These are phyloP conservation scores for Primulina eburnea DNA, from an alignment of 257 asterid genomes.

Conservation along the genomic window DNA sequence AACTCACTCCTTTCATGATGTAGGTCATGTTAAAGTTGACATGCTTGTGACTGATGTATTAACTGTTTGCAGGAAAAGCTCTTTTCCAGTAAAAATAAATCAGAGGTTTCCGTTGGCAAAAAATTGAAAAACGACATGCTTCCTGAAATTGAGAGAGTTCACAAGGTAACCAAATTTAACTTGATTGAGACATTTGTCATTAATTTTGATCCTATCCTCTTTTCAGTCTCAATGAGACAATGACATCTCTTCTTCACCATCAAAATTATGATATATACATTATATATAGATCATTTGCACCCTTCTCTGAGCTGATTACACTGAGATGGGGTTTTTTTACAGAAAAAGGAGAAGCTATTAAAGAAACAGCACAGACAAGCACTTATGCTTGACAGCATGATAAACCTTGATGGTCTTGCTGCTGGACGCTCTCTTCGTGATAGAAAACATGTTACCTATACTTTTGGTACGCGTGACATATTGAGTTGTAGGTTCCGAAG, in stretches of 20 bases:
- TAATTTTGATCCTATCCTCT: slow-evolving; percentile 12
- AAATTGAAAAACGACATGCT: slow-evolving; percentile 83
- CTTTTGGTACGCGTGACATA: slow-evolving; percentile 61
- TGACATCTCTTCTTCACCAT: slow-evolving; percentile 6
- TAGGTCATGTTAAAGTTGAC: background rate
- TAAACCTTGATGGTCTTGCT: slow-evolving; percentile 67
- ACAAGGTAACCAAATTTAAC: slow-evolving; percentile 59
- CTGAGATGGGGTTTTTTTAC: slow-evolving; percentile 33
- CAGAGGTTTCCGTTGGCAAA: slow-evolving; percentile 88
- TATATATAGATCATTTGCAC: slow-evolving; percentile 12
- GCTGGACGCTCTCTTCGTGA: slow-evolving; percentile 90
- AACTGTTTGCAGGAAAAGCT: slow-evolving; percentile 74
- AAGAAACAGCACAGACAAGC: slow-evolving; percentile 95
- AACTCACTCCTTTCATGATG: background rate
- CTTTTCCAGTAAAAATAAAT: slow-evolving; percentile 75
- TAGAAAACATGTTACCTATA: slow-evolving; percentile 88
- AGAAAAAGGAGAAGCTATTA: slow-evolving; percentile 82
- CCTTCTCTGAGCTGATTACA: slow-evolving; percentile 17
- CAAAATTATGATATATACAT: background rate
- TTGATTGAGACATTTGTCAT: slow-evolving; percentile 17
- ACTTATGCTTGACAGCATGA: slow-evolving; percentile 80
- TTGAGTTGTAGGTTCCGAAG: background rate
- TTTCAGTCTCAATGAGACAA: slow-evolving; percentile 8
- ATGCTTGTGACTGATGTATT: background rate
- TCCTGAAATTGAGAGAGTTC: slow-evolving; percentile 88